Conservation (phyloP, 1,284 basidiomycete genomes). For the Hymenochaete sp. region DNA sequence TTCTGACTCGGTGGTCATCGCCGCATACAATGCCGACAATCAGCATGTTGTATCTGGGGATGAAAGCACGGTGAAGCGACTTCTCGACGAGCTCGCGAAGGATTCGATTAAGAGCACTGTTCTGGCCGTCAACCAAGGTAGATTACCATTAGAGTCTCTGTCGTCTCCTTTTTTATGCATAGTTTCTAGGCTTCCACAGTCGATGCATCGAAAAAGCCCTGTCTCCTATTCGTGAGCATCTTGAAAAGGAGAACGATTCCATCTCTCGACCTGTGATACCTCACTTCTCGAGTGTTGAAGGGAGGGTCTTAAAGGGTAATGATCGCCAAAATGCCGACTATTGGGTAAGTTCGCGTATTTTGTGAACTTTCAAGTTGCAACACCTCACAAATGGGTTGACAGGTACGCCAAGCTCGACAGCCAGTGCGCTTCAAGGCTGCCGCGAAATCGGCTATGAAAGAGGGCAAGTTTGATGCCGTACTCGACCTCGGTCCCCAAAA, state of each 20-base stretch:
- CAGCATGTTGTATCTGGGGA: conserved; percentile 30
- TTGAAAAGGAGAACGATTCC: conserved; percentile 21
- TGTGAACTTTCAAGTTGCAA: background rate
- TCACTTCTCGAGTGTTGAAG: conserved; percentile 27
- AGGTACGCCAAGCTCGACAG: conserved; percentile 30
- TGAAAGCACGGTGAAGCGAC: conserved; percentile 23
- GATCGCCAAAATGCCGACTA: conserved; percentile 24
- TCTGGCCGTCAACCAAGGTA: conserved; percentile 28
- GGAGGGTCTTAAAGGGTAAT: conserved; percentile 19
- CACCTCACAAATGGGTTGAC: background rate
- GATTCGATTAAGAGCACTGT: conserved; percentile 25
- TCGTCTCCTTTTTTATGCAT: background rate
- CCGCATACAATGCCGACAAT: conserved; percentile 27
- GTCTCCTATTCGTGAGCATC: conserved; percentile 24
- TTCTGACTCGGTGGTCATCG: conserved; percentile 23
- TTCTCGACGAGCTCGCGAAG: conserved; percentile 26
- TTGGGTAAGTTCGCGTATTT: conserved; percentile 24
- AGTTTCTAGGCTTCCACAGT: conserved; percentile 30
- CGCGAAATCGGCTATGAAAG: conserved; percentile 20
- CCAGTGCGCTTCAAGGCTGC: conserved; percentile 28
- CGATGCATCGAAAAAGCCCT: conserved; percentile 26
- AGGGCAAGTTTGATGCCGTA: conserved; percentile 22
- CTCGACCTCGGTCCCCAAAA: conserved; percentile 31
- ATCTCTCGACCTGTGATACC: conserved; percentile 23
- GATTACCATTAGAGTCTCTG: background rate